phyloP scores from a whole-genome alignment of 768 basidiomycete species.

The Sarcodon aspratus region DNA sequence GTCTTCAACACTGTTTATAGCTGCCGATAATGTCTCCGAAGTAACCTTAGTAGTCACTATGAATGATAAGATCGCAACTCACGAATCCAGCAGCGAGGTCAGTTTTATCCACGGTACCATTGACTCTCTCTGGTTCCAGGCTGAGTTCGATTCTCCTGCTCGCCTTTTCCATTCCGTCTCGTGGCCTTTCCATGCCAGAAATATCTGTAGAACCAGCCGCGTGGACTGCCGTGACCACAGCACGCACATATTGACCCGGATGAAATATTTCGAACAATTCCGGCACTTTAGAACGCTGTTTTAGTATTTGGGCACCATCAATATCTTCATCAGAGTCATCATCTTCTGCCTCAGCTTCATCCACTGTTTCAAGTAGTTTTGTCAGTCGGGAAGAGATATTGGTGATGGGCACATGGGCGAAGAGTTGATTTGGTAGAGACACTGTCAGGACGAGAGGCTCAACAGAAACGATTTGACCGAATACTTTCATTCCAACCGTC shows the following conservation, averaged over 20 bases:
- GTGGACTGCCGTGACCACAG: slow-evolving; percentile 61
- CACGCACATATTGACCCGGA: slow-evolving; percentile 80
- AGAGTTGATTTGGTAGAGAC: slow-evolving; percentile 91
- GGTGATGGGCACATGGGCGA: slow-evolving; percentile 91
- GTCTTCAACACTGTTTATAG: slow-evolving; percentile 81
- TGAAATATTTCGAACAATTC: slow-evolving; percentile 67
- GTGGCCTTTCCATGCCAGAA: slow-evolving; percentile 44
- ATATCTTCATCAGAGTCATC: slow-evolving; percentile 39
- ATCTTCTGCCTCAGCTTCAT: slow-evolving; percentile 32
- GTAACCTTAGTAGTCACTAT: slow-evolving; percentile 4
- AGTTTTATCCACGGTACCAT: slow-evolving; percentile 62
- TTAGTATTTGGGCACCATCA: slow-evolving; percentile 21
- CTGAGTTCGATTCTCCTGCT: slow-evolving; percentile 80
- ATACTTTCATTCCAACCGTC: slow-evolving; percentile 71
- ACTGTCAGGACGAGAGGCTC: slow-evolving; percentile 84
- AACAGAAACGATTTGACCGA: slow-evolving; percentile 80
- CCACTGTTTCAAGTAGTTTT: slow-evolving; percentile 49
- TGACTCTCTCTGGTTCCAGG: slow-evolving; percentile 75
- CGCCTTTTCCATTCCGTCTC: slow-evolving; percentile 55
- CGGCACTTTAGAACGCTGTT: slow-evolving; percentile 30
- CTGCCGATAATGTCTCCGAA: slow-evolving; percentile 58
- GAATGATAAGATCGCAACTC: slow-evolving; percentile 22
- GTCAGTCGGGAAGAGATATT: slow-evolving; percentile 80
- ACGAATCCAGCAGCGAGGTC: slow-evolving; percentile 74
- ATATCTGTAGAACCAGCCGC: slow-evolving; percentile 52